Evolutionary conservation across 139 green algal genomes (phyloP).

Genomic region (Gonium pectorale): DNA sequence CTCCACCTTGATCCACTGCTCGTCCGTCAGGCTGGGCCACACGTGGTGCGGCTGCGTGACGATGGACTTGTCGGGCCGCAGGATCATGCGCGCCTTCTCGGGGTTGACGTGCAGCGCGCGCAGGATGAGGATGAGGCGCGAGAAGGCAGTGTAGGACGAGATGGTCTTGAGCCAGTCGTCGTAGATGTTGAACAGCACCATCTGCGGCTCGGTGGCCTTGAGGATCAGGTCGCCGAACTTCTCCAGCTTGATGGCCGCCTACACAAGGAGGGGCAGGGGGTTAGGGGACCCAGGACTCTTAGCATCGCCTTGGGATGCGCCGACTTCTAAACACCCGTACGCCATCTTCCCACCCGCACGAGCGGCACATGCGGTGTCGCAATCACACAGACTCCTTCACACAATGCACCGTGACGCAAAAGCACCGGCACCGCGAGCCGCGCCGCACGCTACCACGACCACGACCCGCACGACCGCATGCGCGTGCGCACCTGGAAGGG

Average conservation of each 20-base stretch:
- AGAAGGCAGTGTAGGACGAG: conserved; percentile 98
- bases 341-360: too few relatives aligned
- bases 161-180: conserved; percentile 99
- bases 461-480: too few relatives aligned
- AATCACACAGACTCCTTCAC: too few relatives aligned
- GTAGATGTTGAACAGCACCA: conserved; percentile 99
- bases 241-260: conserved; percentile 96
- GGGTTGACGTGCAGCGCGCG: conserved; percentile 98
- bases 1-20: conserved; percentile 99
- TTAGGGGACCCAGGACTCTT: too few relatives aligned
- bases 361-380: too few relatives aligned
- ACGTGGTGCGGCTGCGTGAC: conserved; percentile 98
- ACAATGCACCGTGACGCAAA: too few relatives aligned
- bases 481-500: conserved; percentile 94
- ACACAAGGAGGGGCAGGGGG: neutral
- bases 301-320: too few relatives aligned
- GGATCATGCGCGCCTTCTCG: conserved; percentile 98
- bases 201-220: conserved; percentile 95
- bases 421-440: too few relatives aligned
- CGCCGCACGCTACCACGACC: too few relatives aligned
- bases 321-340: too few relatives aligned
- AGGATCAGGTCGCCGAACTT: conserved; percentile 99
- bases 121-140: conserved; percentile 97
- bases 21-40: conserved; percentile 97
- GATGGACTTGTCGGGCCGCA: conserved; percentile 95